Evolutionary conservation across 139 green algal species (phyloP).

Genomic region (Marvania coccoides): DNA sequence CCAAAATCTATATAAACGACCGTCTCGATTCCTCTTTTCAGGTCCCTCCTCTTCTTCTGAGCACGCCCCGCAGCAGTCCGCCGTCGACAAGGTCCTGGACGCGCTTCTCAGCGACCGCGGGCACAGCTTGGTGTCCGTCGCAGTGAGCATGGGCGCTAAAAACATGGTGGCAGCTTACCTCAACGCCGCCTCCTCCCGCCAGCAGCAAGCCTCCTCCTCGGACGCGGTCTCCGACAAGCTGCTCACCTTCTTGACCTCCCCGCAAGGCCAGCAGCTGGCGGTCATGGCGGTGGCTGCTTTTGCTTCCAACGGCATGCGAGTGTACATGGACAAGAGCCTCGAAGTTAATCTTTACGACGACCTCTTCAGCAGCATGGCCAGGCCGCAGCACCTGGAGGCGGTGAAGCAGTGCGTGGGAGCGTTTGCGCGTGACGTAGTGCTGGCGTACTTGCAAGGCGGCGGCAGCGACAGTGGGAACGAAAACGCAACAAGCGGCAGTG

Average conservation of each 20-base stretch:
- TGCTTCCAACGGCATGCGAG: conserved; percentile 13
- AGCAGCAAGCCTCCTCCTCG: too few species aligned
- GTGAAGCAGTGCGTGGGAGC: conserved; percentile 17
- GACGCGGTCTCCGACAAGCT: conserved; percentile 4
- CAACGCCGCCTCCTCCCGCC: conserved; percentile 9
- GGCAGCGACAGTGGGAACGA: neutral
- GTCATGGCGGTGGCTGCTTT: conserved; percentile 8
- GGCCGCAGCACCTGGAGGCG: conserved; percentile 21
- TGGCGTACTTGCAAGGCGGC: neutral
- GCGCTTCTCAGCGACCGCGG: conserved; percentile 31
- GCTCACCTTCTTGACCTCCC: conserved; percentile 8
- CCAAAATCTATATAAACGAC: neutral
- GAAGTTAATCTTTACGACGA: conserved; percentile 36
- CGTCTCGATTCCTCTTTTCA: too few species aligned
- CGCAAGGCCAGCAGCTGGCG: conserved; percentile 11
- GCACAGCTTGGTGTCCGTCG: conserved; percentile 32
- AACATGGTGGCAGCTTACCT: conserved; percentile 17
- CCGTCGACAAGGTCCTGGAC: conserved; percentile 22
- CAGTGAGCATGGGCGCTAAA: conserved; percentile 27
- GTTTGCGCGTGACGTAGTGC: conserved; percentile 22
- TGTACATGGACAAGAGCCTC: conserved; percentile 25
- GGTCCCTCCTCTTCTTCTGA: neutral
- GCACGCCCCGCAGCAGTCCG: neutral
- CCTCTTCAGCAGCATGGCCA: conserved; percentile 21
- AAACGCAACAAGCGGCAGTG: neutral